A percentile compares a stretch with the other conserved stretches of the same genome.
Evolutionary conservation across 345 rosid species (phyloP).

Genomic region (Cardiospermum halicacabum): DNA sequence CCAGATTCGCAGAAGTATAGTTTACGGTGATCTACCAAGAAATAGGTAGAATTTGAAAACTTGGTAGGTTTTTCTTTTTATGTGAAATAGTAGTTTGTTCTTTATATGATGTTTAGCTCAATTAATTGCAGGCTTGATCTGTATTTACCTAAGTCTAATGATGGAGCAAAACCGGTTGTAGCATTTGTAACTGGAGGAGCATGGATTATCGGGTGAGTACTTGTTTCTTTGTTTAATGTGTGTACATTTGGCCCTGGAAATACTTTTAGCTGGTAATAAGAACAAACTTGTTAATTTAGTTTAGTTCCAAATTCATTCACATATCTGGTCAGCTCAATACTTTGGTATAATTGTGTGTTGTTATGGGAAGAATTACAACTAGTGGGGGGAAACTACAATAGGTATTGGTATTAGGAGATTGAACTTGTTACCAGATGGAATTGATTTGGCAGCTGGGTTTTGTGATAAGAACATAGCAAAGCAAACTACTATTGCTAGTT

Average conservation of each 20-base stretch:
- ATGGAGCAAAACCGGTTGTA: constrained; percentile 82
- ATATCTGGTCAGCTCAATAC: background rate
- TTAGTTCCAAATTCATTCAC: background rate
- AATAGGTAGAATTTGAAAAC: constrained; percentile 51
- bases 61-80: constrained; percentile 8
- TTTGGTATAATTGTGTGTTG: background rate
- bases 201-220: constrained; percentile 94
- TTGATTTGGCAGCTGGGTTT: background rate
- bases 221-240: background rate
- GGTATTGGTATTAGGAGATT: background rate
- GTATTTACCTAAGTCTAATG: constrained; percentile 66
- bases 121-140: constrained; percentile 70
- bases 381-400: background rate
- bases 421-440: background rate
- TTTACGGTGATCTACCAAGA: constrained; percentile 90
- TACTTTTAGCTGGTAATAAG: background rate
- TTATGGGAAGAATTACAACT: background rate
- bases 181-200: constrained; percentile 98
- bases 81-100: background rate
- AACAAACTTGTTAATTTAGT: background rate
- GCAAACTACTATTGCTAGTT: background rate
- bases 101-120: constrained; percentile 6
- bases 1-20: constrained; percentile 67
- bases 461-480: background rate
- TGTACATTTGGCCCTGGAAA: background rate